These are phyloP conservation scores for Marsdenia floribunda DNA, from an alignment of 257 asterid genomes.

Conservation along the genomic window DNA sequence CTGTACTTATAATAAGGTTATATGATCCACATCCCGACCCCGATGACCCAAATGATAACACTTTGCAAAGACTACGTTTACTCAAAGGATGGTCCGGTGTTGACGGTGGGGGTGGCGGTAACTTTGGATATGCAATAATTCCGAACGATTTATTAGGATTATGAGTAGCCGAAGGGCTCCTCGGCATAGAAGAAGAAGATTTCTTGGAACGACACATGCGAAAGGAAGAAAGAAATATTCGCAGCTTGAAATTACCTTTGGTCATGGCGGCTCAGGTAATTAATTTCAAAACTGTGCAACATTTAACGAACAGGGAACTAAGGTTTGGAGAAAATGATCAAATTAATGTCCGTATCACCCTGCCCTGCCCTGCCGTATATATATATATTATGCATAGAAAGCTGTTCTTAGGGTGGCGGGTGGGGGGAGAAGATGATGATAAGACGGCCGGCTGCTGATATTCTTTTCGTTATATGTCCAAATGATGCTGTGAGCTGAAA, in stretches of 20 bases:
- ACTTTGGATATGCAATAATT: conserved; percentile 29
- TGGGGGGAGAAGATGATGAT: background rate
- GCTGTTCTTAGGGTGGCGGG: background rate
- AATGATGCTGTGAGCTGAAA: conserved; percentile 10
- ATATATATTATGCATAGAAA: background rate
- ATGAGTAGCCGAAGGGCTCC: conserved; percentile 30
- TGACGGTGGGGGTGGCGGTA: conserved; percentile 47
- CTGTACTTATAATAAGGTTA: background rate
- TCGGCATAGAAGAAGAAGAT: conserved; percentile 22
- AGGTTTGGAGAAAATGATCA: background rate
- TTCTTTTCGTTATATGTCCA: background rate
- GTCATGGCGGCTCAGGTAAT: conserved; percentile 16
- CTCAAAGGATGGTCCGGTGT: conserved; percentile 32
- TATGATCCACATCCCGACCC: conserved; percentile 1
- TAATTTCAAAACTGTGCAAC: background rate
- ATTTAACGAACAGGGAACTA: background rate
- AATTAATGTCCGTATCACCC: background rate
- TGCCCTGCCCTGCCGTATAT: background rate
- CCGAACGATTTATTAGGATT: conserved; percentile 33
- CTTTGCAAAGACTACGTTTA: conserved; percentile 19
- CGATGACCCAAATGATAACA: conserved; percentile 18
- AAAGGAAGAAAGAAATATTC: conserved; percentile 25
- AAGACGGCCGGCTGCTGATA: conserved; percentile 25
- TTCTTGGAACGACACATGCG: conserved; percentile 33
- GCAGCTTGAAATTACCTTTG: conserved; percentile 27